These are phyloP conservation scores for Capronia epimyces DNA, from an alignment of 2,329 filamentous ascomycete genomes.

Conservation along the genomic window DNA sequence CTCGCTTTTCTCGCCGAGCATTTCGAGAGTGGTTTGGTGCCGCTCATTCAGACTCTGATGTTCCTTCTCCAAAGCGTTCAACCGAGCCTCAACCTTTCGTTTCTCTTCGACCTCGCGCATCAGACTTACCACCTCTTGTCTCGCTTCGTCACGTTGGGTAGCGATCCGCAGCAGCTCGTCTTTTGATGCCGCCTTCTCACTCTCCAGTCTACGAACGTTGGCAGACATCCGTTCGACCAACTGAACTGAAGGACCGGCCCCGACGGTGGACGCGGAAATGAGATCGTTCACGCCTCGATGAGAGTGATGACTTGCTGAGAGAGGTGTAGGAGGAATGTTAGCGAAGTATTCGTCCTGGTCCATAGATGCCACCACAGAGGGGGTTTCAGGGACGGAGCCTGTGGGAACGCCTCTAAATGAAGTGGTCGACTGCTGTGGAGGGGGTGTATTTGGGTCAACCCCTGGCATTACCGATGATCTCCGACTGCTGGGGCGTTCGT, in stretches of 20 bases:
- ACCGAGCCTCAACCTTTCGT: slow-evolving; percentile 54
- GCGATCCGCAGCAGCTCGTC: slow-evolving; percentile 79
- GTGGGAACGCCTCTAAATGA: slow-evolving; percentile 38
- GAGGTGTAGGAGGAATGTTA: slow-evolving; percentile 34
- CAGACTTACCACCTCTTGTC: slow-evolving; percentile 81
- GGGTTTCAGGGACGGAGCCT: slow-evolving; percentile 39
- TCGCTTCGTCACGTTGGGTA: slow-evolving; percentile 82
- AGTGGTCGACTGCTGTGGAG: slow-evolving; percentile 45
- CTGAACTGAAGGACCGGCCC: slow-evolving; percentile 86
- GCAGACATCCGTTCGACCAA: slow-evolving; percentile 94
- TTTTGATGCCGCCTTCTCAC: slow-evolving; percentile 79
- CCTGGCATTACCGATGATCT: slow-evolving; percentile 38
- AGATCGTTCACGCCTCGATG: slow-evolving; percentile 70
- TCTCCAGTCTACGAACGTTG: slow-evolving; percentile 82
- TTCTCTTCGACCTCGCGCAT: slow-evolving; percentile 81
- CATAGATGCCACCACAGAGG: slow-evolving; percentile 43
- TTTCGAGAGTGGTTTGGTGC: slow-evolving; percentile 86
- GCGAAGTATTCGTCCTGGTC: slow-evolving; percentile 45
- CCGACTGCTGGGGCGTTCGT: slow-evolving; percentile 37
- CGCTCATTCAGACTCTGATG: slow-evolving; percentile 65
- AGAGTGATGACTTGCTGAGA: slow-evolving; percentile 36
- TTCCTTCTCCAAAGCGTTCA: slow-evolving; percentile 62
- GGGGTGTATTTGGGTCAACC: slow-evolving; percentile 37
- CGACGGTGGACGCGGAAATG: slow-evolving; percentile 81
- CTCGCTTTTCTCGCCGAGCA: slow-evolving; percentile 96